phyloP scores from a whole-genome alignment of 495 filamentous ascomycete species.

The Letharia lupina region DNA sequence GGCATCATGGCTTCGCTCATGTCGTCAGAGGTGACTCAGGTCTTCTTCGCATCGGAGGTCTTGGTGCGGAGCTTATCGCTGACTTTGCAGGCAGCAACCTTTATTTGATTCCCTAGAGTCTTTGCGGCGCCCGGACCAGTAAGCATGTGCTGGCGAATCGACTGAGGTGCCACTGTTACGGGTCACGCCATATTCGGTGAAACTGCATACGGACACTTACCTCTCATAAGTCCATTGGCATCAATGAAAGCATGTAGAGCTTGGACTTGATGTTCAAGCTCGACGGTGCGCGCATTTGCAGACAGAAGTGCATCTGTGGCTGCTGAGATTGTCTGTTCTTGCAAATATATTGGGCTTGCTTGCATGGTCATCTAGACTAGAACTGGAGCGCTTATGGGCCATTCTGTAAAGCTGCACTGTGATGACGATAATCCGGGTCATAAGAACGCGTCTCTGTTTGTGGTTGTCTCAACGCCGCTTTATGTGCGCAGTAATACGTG shows the following conservation, averaged over 20 bases:
- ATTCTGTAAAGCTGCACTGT: neutral
- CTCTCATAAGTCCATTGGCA: neutral
- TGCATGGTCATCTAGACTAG: neutral
- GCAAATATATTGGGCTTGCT: neutral
- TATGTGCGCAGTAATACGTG: no score
- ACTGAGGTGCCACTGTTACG: neutral
- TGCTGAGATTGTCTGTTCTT: neutral
- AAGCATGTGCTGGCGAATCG: neutral
- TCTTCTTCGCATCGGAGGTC: neutral
- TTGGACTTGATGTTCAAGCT: slow-evolving; percentile 3
- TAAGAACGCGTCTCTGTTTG: no score
- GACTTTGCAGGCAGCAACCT: neutral
- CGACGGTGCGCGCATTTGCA: slow-evolving; percentile 6
- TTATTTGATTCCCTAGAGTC: neutral
- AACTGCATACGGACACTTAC: neutral
- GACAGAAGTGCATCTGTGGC: neutral
- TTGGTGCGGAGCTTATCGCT: neutral
- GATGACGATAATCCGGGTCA: neutral
- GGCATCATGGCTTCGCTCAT: slow-evolving; percentile 5
- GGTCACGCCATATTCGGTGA: neutral
- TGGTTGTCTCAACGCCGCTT: no score
- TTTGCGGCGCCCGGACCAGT: neutral
- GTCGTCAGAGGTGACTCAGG: slow-evolving; percentile 6
- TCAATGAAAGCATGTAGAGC: slow-evolving; percentile 4
- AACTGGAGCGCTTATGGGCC: neutral